Conservation (phyloP, 2,329 filamentous ascomycete genomes). For the Aspergillus terreus region DNA sequence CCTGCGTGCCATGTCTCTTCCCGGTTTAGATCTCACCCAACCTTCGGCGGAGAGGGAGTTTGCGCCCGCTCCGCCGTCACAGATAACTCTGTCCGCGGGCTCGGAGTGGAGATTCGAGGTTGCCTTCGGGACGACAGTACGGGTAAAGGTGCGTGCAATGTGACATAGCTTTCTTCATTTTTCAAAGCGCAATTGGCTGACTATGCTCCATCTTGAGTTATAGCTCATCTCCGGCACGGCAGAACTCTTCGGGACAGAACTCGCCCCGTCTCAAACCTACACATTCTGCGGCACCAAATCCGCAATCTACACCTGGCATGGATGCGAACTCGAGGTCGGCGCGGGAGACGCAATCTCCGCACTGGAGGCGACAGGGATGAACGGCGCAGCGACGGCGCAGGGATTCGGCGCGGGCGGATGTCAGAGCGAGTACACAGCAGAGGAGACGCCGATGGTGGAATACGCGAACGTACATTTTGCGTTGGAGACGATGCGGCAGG, state of each 20-base stretch:
- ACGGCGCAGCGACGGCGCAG: slow-evolving; percentile 15
- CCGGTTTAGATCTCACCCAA: slow-evolving; percentile 66
- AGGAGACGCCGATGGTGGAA: slow-evolving; percentile 76
- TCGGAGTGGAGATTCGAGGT: slow-evolving; percentile 80
- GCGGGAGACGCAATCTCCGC: slow-evolving; percentile 51
- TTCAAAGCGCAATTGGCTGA: slow-evolving; percentile 1
- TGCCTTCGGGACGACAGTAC: slow-evolving; percentile 50
- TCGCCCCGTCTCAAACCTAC: slow-evolving; percentile 76
- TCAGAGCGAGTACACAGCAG: slow-evolving; percentile 64
- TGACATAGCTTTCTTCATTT: background rate
- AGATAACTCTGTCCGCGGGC: slow-evolving; percentile 57
- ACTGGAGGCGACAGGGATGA: slow-evolving; percentile 23
- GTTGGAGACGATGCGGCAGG: slow-evolving; percentile 68
- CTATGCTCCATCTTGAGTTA: background rate
- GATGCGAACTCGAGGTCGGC: slow-evolving; percentile 77
- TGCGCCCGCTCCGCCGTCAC: slow-evolving; percentile 37
- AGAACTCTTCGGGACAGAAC: slow-evolving; percentile 92
- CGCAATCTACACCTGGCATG: slow-evolving; percentile 88
- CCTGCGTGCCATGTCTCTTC: slow-evolving; percentile 62
- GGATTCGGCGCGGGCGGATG: slow-evolving; percentile 56
- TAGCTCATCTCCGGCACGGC: slow-evolving; percentile 76
- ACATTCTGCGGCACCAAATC: slow-evolving; percentile 77
- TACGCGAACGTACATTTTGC: slow-evolving; percentile 86
- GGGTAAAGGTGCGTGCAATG: slow-evolving; percentile 48
- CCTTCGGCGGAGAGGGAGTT: slow-evolving; percentile 49